Evolutionary conservation across 106 monocot species (phyloP), one percentile per base, ranked within the genome.

Genomic region (Dioscorea alata): DNA sequence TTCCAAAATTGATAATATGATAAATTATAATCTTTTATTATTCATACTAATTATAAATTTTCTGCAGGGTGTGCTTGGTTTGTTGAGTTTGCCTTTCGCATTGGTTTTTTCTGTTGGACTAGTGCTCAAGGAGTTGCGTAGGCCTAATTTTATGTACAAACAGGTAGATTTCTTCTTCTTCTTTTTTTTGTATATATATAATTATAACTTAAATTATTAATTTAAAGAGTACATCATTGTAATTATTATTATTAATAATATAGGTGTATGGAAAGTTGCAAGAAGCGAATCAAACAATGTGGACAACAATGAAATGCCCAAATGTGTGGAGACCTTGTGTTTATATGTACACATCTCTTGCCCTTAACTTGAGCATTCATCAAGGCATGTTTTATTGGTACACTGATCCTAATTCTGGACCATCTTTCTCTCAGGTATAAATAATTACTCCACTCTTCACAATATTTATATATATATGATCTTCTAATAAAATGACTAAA

Each of bases 341-440:
- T 2, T 77, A 71, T 23, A 71, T 71, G 71, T 77, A 71, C 33
- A 12, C 23, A 22, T 65, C 71, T 0, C 21, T 77, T 21, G 77
- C 77, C 24, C 34, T 71, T 1, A 67, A 48, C 52, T 51, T 67
- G 28, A 52, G 23, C 25, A 67, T 42, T 51, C 67, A 67, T 14
- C 59, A 77, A 66, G 77, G 77, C 20, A 25, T 59, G 64, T 77
- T 77, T 49, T 77, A 77, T 19, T 77, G 77, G 77, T 77, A 71
- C 48, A 77, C 77, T 9, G 77, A 77, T 65, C 23, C 71, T 0
- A 49, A 71, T 48, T 71, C 71, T 0, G 77, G 77, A 12, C 77
- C 77, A 7, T 8, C 42, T 16, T 77, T 77, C 42, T 77, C 77
- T 49, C 70, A 77, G 77, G 76, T 76, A 58, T 3, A 12, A 12